Conservation (phyloP, 345 rosid species). For the Salix viminalis region DNA sequence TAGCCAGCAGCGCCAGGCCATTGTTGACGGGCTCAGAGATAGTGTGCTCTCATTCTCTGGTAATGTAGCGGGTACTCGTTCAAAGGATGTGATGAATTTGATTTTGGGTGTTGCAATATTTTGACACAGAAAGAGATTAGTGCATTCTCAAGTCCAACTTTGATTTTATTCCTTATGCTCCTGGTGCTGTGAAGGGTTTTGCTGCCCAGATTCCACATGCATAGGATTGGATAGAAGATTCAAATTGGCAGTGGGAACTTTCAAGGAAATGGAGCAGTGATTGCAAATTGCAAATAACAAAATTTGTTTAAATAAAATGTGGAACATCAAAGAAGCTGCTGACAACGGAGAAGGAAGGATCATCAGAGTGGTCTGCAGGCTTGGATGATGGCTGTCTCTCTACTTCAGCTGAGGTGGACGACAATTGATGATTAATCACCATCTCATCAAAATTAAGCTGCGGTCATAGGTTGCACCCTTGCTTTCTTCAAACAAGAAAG, state of each 20-base stretch:
- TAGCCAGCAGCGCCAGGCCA: slow-evolving; percentile 16
- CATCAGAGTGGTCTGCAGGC: slow-evolving; percentile 38
- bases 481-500: not conserved
- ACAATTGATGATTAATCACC: slow-evolving; percentile 10
- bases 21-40: slow-evolving; percentile 10
- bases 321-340: slow-evolving; percentile 58
- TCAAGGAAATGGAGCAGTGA: slow-evolving; percentile 75
- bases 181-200: no score
- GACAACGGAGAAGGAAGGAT: slow-evolving; percentile 44
- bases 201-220: slow-evolving; percentile 10
- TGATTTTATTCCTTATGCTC: no score
- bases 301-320: slow-evolving; percentile 48
- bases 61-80: not conserved
- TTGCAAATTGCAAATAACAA: slow-evolving; percentile 58
- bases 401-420: slow-evolving; percentile 36
- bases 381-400: slow-evolving; percentile 53
- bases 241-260: slow-evolving; percentile 51
- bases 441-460: not conserved
- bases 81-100: no score
- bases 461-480: not conserved
- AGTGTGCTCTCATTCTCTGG: slow-evolving; percentile 13
- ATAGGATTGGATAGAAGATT: slow-evolving; percentile 55
- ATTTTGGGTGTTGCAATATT: no score
- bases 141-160: no score
- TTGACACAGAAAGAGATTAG: no score